Conservation (phyloP, 768 basidiomycete genomes). For the Agrocybe pediades region DNA sequence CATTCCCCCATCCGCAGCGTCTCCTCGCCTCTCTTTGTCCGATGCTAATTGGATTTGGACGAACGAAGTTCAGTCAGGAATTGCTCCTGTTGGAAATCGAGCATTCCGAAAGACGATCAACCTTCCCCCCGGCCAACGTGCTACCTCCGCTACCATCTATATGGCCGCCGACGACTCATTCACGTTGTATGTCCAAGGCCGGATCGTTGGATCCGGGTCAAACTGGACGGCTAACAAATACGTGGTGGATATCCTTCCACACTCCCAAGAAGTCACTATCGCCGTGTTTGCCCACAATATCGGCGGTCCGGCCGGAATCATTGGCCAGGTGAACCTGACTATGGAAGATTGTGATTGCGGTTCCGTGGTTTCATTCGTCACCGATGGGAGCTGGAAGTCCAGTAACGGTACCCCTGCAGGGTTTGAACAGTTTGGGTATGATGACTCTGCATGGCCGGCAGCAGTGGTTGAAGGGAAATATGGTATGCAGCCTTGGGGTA, state of each 20-base stretch:
- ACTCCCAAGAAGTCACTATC: not conserved
- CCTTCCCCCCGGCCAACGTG: not conserved
- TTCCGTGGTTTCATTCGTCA: not conserved
- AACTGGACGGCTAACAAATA: too few species aligned
- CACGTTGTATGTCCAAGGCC: not conserved
- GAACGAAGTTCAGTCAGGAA: not conserved
- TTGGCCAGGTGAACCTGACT: not conserved
- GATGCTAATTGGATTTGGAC: conserved; percentile 8
- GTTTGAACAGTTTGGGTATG: not conserved
- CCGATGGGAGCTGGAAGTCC: not conserved
- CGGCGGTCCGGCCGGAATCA: not conserved
- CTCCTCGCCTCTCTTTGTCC: not conserved
- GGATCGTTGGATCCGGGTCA: not conserved
- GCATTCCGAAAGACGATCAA: conserved; percentile 11
- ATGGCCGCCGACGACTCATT: not conserved
- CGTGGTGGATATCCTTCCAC: not conserved
- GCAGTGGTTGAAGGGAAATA: not conserved
- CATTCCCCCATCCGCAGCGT: not conserved
- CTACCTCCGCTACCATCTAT: not conserved
- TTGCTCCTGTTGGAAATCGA: conserved; percentile 1
- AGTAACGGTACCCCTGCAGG: not conserved
- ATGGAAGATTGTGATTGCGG: not conserved
- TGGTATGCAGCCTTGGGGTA: not conserved
- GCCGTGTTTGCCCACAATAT: not conserved
- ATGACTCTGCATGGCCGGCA: not conserved